phyloP scores from a whole-genome alignment of 1,139 yeast species.

The Yamadazyma siamensis region DNA sequence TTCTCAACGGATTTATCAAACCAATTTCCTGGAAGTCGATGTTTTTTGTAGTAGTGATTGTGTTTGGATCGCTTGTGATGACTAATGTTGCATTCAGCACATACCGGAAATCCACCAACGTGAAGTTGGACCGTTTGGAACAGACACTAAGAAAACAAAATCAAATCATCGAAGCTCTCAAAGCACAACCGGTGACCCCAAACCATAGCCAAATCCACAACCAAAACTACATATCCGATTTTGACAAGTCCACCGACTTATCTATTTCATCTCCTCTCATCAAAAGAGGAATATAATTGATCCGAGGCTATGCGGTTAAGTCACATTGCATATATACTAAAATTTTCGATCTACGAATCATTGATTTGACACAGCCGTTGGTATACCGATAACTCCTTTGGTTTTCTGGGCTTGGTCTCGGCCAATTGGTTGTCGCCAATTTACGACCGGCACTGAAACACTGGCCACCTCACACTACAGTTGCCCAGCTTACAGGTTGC shows the following conservation, averaged over 20 bases:
- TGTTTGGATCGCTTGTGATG: conserved; percentile 19
- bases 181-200: conserved; percentile 1
- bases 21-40: conserved; percentile 78
- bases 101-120: conserved; percentile 17
- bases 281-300: too few species aligned
- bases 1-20: conserved; percentile 70
- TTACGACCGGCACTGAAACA: too few species aligned
- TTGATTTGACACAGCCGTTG: too few species aligned
- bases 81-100: conserved; percentile 21
- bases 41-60: conserved; percentile 28
- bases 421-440: too few species aligned
- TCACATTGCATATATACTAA: too few species aligned
- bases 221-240: conserved; percentile 5
- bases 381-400: too few species aligned
- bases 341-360: too few species aligned
- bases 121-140: conserved; percentile 13
- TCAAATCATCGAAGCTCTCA: conserved; percentile 8
- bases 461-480: too few species aligned
- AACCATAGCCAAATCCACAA: too few species aligned
- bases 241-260: conserved; percentile 9
- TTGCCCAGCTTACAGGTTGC: too few species aligned
- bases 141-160: conserved; percentile 15
- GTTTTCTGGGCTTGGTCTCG: too few species aligned
- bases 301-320: too few species aligned
- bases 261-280: conserved; percentile 12